Evolutionary conservation across 768 basidiomycete genomes (phyloP).

Genomic region (Coprinopsis strossmayeri): DNA sequence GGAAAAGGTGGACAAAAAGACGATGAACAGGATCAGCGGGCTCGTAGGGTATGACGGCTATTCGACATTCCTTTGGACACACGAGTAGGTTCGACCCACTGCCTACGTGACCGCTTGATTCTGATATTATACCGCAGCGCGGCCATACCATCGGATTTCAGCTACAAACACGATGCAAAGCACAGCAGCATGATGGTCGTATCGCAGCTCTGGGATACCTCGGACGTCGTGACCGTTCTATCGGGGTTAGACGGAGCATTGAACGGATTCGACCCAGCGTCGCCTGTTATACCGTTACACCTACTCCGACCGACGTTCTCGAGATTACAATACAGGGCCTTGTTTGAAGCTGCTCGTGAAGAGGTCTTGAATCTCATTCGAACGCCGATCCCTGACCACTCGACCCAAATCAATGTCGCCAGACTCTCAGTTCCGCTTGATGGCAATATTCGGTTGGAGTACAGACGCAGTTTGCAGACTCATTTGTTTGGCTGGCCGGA

Average conservation of each 20-base stretch:
- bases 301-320: constrained; percentile 47
- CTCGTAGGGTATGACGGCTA: constrained; percentile 51
- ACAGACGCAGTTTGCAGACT: constrained; percentile 43
- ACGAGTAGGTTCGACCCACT: constrained; percentile 52
- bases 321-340: constrained; percentile 15
- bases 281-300: constrained; percentile 41
- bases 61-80: constrained; percentile 57
- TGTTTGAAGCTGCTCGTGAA: constrained; percentile 30
- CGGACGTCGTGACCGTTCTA: constrained; percentile 23
- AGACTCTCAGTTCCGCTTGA: constrained; percentile 19
- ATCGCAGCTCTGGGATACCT: constrained; percentile 48
- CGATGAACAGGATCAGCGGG: constrained; percentile 58
- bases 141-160: constrained; percentile 63
- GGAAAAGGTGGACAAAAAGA: constrained; percentile 30
- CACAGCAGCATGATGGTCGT: constrained; percentile 49
- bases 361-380: constrained; percentile 42
- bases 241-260: background rate
- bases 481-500: constrained; percentile 61
- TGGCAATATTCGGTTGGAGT: constrained; percentile 33
- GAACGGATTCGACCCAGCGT: constrained; percentile 25
- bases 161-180: constrained; percentile 75
- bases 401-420: constrained; percentile 23
- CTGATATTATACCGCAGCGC: constrained; percentile 41
- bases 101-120: background rate
- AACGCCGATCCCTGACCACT: constrained; percentile 25